Conservation (phyloP, 108 stramenopile species). For the Skeletonema tropicum region DNA sequence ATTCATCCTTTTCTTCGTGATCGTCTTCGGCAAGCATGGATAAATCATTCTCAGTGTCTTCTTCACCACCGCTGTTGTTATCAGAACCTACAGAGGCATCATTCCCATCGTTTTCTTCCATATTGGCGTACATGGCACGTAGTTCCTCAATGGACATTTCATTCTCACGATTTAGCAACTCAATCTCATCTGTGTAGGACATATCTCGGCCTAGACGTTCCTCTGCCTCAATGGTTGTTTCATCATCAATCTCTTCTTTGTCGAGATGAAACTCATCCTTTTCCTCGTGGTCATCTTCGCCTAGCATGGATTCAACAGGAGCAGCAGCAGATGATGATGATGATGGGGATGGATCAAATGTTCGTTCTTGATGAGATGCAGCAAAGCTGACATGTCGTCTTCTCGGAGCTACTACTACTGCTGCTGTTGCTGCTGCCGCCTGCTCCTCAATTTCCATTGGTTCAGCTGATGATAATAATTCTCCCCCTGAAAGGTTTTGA, state of each 20-base stretch:
- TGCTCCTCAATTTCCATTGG: conserved; percentile 15
- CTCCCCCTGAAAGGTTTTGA: conserved; percentile 18
- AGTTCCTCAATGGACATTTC: conserved; percentile 63
- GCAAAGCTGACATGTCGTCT: conserved; percentile 22
- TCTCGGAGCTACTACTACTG: background rate
- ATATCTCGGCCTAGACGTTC: conserved; percentile 62
- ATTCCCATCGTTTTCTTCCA: conserved; percentile 16
- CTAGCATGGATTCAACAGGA: background rate
- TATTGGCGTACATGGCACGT: conserved; percentile 52
- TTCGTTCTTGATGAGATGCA: conserved; percentile 9
- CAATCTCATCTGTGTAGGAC: conserved; percentile 58
- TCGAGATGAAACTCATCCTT: conserved; percentile 60
- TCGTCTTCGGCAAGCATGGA: conserved; percentile 43
- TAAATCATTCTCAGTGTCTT: conserved; percentile 7
- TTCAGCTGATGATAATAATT: conserved; percentile 33
- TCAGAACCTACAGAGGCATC: conserved; percentile 66
- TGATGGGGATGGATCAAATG: conserved; percentile 20
- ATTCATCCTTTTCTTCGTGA: conserved; percentile 57
- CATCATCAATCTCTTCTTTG: conserved; percentile 61
- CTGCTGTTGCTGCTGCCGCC: background rate
- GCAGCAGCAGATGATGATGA: no score
- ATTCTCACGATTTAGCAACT: conserved; percentile 56
- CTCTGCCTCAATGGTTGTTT: conserved; percentile 71
- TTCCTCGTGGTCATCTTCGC: conserved; percentile 51
- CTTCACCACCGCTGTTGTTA: conserved; percentile 26